Evolutionary conservation across 2,329 filamentous ascomycete species (phyloP).

Genomic region (Ceratocystis smalleyi): DNA sequence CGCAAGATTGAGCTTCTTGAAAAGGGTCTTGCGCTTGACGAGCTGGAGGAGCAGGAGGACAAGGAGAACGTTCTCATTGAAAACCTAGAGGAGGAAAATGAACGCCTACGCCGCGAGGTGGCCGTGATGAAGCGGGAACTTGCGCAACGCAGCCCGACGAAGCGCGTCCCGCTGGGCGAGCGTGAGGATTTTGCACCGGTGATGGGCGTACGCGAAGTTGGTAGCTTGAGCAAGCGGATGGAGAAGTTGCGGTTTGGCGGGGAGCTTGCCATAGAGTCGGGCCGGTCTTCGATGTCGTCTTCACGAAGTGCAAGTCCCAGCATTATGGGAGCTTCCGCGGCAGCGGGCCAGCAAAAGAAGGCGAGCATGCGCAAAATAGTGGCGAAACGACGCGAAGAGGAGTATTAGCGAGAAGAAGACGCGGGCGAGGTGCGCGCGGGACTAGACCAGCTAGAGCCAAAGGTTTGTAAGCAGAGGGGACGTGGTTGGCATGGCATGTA

Average conservation of each 20-base stretch:
- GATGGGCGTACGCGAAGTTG: slow-evolving; percentile 8
- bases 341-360: not conserved
- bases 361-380: slow-evolving; percentile 7
- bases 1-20: slow-evolving; percentile 60
- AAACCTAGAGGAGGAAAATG: slow-evolving; percentile 55
- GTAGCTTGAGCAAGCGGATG: slow-evolving; percentile 10
- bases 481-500: not conserved
- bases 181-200: slow-evolving; percentile 31
- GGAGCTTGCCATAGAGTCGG: not conserved
- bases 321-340: not conserved
- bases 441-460: not conserved
- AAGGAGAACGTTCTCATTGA: slow-evolving; percentile 44
- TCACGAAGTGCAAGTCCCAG: slow-evolving; percentile 5
- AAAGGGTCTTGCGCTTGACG: slow-evolving; percentile 26
- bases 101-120: slow-evolving; percentile 49
- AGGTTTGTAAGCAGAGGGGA: not conserved
- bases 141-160: slow-evolving; percentile 45
- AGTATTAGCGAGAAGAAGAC: not conserved
- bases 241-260: slow-evolving; percentile 10
- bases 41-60: slow-evolving; percentile 32
- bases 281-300: not conserved
- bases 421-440: not conserved
- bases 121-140: slow-evolving; percentile 51
- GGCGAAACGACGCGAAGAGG: slow-evolving; percentile 6
- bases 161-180: slow-evolving; percentile 40